These are phyloP conservation scores for Fusarium decemcellulare DNA, from an alignment of 2,329 filamentous ascomycete genomes.

Conservation along the genomic window DNA sequence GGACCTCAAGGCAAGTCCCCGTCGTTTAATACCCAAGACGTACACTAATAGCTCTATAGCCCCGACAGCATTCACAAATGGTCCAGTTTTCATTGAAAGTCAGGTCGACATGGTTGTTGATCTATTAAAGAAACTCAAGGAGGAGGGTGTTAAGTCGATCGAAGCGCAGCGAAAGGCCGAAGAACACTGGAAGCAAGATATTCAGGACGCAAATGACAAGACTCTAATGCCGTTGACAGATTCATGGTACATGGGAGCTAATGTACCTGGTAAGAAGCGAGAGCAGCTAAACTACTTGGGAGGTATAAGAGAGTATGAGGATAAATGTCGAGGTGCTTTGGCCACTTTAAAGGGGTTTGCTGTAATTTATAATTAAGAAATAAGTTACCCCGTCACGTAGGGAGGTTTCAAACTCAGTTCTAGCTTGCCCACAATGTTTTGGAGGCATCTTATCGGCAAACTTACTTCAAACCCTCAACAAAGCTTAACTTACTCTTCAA, in stretches of 20 bases:
- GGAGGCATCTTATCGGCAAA: too few relatives aligned
- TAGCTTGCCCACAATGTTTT: too few relatives aligned
- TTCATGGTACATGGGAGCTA: not conserved
- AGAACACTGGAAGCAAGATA: not conserved
- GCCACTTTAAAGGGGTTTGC: not conserved
- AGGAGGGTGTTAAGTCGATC: not conserved
- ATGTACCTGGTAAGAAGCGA: not conserved
- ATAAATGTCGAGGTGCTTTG: not conserved
- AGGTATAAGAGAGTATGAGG: not conserved
- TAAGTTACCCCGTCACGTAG: too few relatives aligned
- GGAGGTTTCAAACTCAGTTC: too few relatives aligned
- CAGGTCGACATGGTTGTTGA: conserved; percentile 37
- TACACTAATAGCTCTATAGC: conserved; percentile 1
- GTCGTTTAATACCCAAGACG: not conserved
- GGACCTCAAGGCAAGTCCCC: conserved; percentile 36
- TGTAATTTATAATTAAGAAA: not conserved
- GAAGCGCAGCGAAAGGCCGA: not conserved
- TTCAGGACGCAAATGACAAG: not conserved
- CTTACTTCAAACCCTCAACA: too few relatives aligned
- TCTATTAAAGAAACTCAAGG: conserved; percentile 29
- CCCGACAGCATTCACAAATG: conserved; percentile 35
- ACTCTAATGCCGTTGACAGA: not conserved
- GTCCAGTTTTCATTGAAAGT: conserved; percentile 39
- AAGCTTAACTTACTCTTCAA: too few relatives aligned
- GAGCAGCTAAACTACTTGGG: not conserved